These are phyloP conservation scores for Esteya vermicola DNA, from an alignment of 2,329 filamentous ascomycete species.

Conservation along the genomic window DNA sequence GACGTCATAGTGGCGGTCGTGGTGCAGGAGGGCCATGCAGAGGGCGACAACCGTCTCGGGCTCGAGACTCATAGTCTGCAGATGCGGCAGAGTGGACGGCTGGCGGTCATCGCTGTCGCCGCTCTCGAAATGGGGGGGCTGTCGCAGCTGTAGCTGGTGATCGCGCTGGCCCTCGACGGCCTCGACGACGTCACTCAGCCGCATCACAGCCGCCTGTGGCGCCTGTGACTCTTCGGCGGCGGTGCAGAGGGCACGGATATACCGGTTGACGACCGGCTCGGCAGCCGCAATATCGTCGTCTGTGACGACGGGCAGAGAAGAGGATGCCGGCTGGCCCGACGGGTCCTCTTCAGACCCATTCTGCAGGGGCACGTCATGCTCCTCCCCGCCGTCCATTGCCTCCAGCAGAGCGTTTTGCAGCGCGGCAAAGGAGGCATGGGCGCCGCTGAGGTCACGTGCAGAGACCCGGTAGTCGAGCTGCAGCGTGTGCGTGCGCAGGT, in stretches of 20 bases:
- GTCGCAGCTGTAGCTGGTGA: slow-evolving; percentile 50
- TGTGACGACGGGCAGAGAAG: no score
- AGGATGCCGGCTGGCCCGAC: no score
- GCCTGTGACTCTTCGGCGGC: slow-evolving; percentile 7
- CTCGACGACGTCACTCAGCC: slow-evolving; percentile 58
- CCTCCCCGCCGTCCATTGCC: slow-evolving; percentile 28
- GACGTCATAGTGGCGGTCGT: slow-evolving; percentile 64
- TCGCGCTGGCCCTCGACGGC: no score
- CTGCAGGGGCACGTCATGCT: slow-evolving; percentile 45
- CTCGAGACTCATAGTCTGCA: no score
- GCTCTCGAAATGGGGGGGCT: no score
- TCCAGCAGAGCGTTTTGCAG: slow-evolving; percentile 35
- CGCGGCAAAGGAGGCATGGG: slow-evolving; percentile 48
- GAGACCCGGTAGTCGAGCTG: slow-evolving; percentile 65
- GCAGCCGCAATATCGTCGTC: neutral
- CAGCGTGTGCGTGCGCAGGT: slow-evolving; percentile 57
- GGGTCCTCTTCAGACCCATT: no score
- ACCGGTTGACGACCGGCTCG: slow-evolving; percentile 40
- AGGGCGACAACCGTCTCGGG: slow-evolving; percentile 61
- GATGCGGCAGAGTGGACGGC: no score
- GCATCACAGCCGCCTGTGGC: slow-evolving; percentile 32
- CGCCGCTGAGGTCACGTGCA: slow-evolving; percentile 57
- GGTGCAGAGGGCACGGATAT: slow-evolving; percentile 54
- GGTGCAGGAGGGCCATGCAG: slow-evolving; percentile 58
- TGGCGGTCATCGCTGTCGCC: no score